Percentiles rank a stretch among this genome's conserved stretches.
Conservation (phyloP, 352 stramenopile genomes). For the Phytophthora pini region DNA sequence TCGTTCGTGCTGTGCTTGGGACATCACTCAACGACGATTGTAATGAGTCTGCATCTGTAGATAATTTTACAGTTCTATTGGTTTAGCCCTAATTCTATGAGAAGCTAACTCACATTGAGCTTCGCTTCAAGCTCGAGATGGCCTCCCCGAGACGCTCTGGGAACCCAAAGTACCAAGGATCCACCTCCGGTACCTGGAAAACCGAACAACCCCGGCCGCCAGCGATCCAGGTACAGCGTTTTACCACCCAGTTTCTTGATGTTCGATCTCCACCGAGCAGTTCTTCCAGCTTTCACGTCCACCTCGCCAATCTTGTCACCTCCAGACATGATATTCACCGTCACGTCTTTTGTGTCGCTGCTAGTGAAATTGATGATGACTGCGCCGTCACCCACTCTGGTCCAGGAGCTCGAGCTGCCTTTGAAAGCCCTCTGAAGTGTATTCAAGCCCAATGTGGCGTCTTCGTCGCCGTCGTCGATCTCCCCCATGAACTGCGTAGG, state of each 20-base stretch:
- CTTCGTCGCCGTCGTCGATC: slow-evolving; percentile 48
- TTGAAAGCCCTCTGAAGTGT: slow-evolving; percentile 46
- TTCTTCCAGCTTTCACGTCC: slow-evolving; percentile 32
- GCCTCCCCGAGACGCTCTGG: slow-evolving; percentile 37
- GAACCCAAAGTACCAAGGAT: slow-evolving; percentile 60
- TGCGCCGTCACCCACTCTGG: slow-evolving; percentile 27
- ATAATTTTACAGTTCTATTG: not conserved
- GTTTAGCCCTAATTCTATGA: not conserved
- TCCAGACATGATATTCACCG: slow-evolving; percentile 46
- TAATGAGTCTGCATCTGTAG: no score
- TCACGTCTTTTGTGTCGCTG: slow-evolving; percentile 43
- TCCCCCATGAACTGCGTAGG: slow-evolving; percentile 51
- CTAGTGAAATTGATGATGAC: slow-evolving; percentile 46
- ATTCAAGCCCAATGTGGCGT: slow-evolving; percentile 42
- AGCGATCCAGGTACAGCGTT: slow-evolving; percentile 69
- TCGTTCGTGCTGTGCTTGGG: no score
- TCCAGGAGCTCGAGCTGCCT: slow-evolving; percentile 43
- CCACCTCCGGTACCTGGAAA: slow-evolving; percentile 60
- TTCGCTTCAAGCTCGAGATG: slow-evolving; percentile 46
- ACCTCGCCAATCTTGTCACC: slow-evolving; percentile 41
- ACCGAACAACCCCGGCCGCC: slow-evolving; percentile 51
- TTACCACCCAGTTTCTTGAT: slow-evolving; percentile 44
- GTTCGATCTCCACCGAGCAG: slow-evolving; percentile 36
- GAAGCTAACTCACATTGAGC: slow-evolving; percentile 47
- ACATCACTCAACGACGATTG: no score